Evolutionary conservation across 805 yeast genomes (phyloP), one percentile per base, ranked within the genome.

Genomic region (Candida corydali): DNA sequence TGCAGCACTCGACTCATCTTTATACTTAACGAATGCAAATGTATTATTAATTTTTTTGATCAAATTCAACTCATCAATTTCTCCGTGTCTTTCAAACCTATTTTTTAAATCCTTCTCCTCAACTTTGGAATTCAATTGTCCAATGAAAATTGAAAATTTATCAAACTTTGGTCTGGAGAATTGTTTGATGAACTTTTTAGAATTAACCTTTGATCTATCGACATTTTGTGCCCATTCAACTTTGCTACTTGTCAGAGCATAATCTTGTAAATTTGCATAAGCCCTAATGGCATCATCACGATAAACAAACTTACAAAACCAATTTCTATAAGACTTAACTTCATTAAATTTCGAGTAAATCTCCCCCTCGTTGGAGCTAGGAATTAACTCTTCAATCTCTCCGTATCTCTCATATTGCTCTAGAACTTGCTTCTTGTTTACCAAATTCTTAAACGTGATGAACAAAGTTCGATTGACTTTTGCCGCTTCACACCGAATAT

Each of bases 241-340:
- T 29, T 62, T 62, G 4, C 9, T 20, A 16, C 23, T 36, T 72
- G 78, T 78, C 6, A 68, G 61, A 31, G 72, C 73, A n/a, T n/a
- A n/a, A 10, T 72, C 68, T 45, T 82, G 73, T 42, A 82, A 64
- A 47, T 72, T 75, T 3, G 93, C 88, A 64, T 76, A 86, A 0
- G 95, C 94, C 50, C 84, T 72, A 30, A 86, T 84, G 9, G 96
- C 95, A 57, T 87, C 95, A 54, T 85, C 94, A 31, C 96, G 75
- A 55, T 74, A 86, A 2, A 79, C 83, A 62, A 79, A 86, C 51
- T 83, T 82, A 44, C 80, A 75, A 52, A 80, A 86, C 95, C 94
- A 87, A 18, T 71, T 68, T 34, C 58, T 63, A 29, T 61, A 50
- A 43, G 53, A 39, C 45, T 59, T 39, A 5, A 26, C 6, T 24